Evolutionary conservation across 768 basidiomycete genomes (phyloP).

Genomic region (Hemileccinum impolitum): DNA sequence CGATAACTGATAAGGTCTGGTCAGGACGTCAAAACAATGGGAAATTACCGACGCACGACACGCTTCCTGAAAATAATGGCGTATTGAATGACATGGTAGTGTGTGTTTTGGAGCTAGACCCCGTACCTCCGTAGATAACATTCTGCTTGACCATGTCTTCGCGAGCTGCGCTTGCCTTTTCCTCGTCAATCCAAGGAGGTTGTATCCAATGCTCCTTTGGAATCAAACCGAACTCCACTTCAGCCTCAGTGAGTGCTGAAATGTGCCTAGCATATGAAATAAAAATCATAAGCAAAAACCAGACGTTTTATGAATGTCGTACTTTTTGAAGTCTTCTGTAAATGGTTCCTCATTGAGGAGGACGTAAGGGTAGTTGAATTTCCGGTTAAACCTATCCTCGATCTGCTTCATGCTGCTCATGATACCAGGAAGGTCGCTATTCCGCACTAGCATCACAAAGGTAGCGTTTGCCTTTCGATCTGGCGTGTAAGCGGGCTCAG

Average conservation of each 20-base stretch:
- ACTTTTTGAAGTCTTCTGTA: constrained; percentile 69
- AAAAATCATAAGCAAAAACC: constrained; percentile 4
- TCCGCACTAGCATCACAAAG: constrained; percentile 77
- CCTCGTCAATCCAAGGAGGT: constrained; percentile 76
- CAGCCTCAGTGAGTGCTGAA: constrained; percentile 26
- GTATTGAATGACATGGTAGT: constrained; percentile 6
- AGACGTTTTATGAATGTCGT: constrained; percentile 14
- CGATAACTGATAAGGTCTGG: constrained; percentile 55
- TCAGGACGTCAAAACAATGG: constrained; percentile 5
- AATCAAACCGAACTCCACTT: constrained; percentile 59
- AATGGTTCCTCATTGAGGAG: constrained; percentile 88
- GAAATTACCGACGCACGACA: constrained; percentile 49
- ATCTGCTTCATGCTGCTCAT: constrained; percentile 66
- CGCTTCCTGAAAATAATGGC: constrained; percentile 49
- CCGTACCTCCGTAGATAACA: constrained; percentile 66
- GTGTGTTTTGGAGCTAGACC: background rate
- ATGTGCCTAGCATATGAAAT: constrained; percentile 26
- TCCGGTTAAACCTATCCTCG: constrained; percentile 85
- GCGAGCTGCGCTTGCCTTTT: constrained; percentile 51
- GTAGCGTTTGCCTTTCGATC: constrained; percentile 77
- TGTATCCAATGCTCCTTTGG: constrained; percentile 72
- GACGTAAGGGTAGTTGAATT: constrained; percentile 80
- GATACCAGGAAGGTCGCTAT: constrained; percentile 57
- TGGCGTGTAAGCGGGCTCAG: constrained; percentile 34
- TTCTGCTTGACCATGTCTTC: constrained; percentile 59